phyloP scores from a whole-genome alignment of 164 flowering plant genomes.

The Saururus chinensis region DNA sequence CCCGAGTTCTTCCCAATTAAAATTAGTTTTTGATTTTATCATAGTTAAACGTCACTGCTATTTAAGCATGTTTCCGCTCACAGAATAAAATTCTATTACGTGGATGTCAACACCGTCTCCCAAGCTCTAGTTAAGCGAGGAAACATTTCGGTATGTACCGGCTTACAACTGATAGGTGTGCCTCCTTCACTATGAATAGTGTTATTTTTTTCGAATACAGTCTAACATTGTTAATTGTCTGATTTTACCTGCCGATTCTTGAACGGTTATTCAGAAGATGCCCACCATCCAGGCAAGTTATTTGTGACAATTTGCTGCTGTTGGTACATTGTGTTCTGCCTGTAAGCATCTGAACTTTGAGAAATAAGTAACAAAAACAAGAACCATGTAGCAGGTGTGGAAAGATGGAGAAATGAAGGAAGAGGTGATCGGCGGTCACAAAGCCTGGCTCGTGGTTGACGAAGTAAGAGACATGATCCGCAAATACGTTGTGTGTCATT shows the following conservation, averaged over 20 bases:
- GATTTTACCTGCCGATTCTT: neutral
- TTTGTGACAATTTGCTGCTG: neutral
- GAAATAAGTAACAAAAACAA: neutral
- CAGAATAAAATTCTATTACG: slow-evolving; percentile 64
- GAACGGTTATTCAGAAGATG: slow-evolving; percentile 58
- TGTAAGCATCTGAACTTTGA: neutral
- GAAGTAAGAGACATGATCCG: slow-evolving; percentile 86
- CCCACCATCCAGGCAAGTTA: slow-evolving; percentile 82
- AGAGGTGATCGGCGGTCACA: slow-evolving; percentile 90
- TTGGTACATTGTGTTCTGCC: neutral
- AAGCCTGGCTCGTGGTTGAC: slow-evolving; percentile 86
- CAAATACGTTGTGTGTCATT: slow-evolving; percentile 28
- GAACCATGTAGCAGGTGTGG: slow-evolving; percentile 45
- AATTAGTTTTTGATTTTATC: too few relatives aligned
- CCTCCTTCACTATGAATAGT: too few relatives aligned
- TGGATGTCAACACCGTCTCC: slow-evolving; percentile 91
- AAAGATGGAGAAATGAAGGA: slow-evolving; percentile 92
- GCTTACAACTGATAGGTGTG: too few relatives aligned
- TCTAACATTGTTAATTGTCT: neutral
- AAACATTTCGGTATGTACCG: slow-evolving; percentile 58
- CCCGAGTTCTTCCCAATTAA: too few relatives aligned
- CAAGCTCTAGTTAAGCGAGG: slow-evolving; percentile 88
- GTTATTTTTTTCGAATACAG: neutral
- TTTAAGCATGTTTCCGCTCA: neutral
- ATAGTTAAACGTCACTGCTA: neutral